phyloP scores from a whole-genome alignment of 495 filamentous ascomycete genomes.

The Aspergillus egyptiacus region DNA sequence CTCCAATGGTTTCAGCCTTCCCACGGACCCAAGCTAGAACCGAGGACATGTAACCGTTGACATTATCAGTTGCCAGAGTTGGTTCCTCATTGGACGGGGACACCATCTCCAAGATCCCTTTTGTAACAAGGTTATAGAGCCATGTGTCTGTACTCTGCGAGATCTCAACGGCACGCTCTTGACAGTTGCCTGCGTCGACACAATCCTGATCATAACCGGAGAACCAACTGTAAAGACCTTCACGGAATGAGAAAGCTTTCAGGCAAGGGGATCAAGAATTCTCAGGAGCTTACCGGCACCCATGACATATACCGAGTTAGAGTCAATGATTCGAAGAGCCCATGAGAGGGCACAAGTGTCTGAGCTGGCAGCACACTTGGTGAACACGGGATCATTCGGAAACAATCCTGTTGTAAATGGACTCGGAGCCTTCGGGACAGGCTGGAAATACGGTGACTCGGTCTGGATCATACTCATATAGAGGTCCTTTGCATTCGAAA shows the following conservation, averaged over 20 bases:
- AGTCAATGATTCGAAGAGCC: slow-evolving; percentile 58
- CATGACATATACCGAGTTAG: slow-evolving; percentile 50
- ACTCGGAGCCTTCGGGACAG: slow-evolving; percentile 48
- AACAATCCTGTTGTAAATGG: slow-evolving; percentile 45
- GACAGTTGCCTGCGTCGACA: slow-evolving; percentile 28
- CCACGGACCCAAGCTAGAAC: slow-evolving; percentile 8
- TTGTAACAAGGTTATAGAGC: slow-evolving; percentile 66
- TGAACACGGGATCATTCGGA: slow-evolving; percentile 50
- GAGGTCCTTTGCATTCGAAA: slow-evolving; percentile 58
- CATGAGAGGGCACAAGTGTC: slow-evolving; percentile 51
- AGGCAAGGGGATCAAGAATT: too few relatives aligned
- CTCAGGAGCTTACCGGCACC: slow-evolving; percentile 56
- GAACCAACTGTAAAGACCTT: slow-evolving; percentile 52
- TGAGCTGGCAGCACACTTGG: slow-evolving; percentile 35
- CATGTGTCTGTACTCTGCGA: slow-evolving; percentile 45
- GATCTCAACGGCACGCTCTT: slow-evolving; percentile 24
- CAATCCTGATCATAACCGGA: slow-evolving; percentile 37
- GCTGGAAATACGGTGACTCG: slow-evolving; percentile 66
- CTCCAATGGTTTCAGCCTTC: background rate
- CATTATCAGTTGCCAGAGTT: slow-evolving; percentile 18
- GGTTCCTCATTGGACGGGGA: background rate
- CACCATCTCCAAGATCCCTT: slow-evolving; percentile 67
- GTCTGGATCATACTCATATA: slow-evolving; percentile 71
- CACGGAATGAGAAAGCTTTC: too few relatives aligned
- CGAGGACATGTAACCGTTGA: slow-evolving; percentile 17